These are phyloP conservation scores for Hippophae gyantsensis DNA, from an alignment of 306 rosid genomes.

Conservation along the genomic window DNA sequence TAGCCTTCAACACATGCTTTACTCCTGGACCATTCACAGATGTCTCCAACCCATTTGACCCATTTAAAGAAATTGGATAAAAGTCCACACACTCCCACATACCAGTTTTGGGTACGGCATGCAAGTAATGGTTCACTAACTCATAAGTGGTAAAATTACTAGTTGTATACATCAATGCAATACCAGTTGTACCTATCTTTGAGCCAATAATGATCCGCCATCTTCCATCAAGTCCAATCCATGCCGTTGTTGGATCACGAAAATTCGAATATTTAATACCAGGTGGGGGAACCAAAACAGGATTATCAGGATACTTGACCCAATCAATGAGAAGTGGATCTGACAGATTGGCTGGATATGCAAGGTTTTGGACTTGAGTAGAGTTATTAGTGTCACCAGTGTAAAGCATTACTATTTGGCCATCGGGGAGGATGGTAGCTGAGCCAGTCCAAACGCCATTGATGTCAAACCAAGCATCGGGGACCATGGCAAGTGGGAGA, in stretches of 20 bases:
- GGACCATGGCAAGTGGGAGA: conserved; percentile 60
- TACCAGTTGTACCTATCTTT: conserved; percentile 31
- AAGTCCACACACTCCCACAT: conserved; percentile 95
- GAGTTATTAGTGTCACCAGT: conserved; percentile 39
- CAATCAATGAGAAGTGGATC: conserved; percentile 76
- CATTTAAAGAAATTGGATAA: conserved; percentile 49
- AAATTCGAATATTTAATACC: conserved; percentile 37
- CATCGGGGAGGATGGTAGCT: conserved; percentile 55
- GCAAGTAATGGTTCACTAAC: conserved; percentile 26
- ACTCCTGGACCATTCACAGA: conserved; percentile 39
- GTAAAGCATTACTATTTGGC: conserved; percentile 59
- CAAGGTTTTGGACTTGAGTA: conserved; percentile 72
- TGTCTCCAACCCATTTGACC: conserved; percentile 54
- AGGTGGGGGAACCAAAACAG: conserved; percentile 50
- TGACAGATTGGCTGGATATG: conserved; percentile 55
- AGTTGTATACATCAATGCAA: conserved; percentile 47
- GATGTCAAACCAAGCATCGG: conserved; percentile 44
- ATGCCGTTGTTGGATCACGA: conserved; percentile 70
- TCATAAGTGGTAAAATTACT: conserved; percentile 36
- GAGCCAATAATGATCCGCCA: conserved; percentile 68
- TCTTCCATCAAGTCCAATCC: conserved; percentile 50
- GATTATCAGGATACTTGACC: conserved; percentile 59
- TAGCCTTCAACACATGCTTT: conserved; percentile 71
- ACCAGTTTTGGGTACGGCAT: conserved; percentile 68
- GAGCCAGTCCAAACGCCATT: conserved; percentile 90